phyloP scores from a whole-genome alignment of 805 yeast species.

The Lipomyces sp. region DNA sequence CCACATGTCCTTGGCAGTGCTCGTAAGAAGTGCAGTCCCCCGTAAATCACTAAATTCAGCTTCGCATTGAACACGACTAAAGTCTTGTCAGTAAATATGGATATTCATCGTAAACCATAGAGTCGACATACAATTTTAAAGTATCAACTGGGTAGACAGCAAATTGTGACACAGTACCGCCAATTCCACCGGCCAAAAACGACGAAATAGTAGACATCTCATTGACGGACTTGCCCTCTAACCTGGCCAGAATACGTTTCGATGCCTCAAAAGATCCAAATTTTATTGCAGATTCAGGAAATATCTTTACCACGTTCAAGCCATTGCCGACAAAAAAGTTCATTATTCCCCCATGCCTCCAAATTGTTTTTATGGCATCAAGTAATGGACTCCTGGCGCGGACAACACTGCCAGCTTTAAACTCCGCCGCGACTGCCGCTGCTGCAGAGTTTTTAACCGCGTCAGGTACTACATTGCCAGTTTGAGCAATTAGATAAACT shows the following conservation, averaged over 20 bases:
- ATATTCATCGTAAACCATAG: background rate
- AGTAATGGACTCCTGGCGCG: conserved; percentile 64
- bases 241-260: conserved; percentile 67
- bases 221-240: conserved; percentile 38
- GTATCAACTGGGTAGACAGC: conserved; percentile 96
- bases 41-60: conserved; percentile 64
- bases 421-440: conserved; percentile 37
- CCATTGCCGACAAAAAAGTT: conserved; percentile 79
- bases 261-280: conserved; percentile 93
- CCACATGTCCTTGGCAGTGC: conserved; percentile 79
- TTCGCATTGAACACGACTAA: conserved; percentile 82
- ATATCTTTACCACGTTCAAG: conserved; percentile 85
- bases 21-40: conserved; percentile 64
- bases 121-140: conserved; percentile 61
- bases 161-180: conserved; percentile 92
- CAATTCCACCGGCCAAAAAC: conserved; percentile 92
- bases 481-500: conserved; percentile 89
- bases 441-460: conserved; percentile 45
- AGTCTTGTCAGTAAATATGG: background rate
- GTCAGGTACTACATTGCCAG: conserved; percentile 45
- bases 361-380: conserved; percentile 79
- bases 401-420: conserved; percentile 40
- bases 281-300: conserved; percentile 97
- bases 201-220: conserved; percentile 73
- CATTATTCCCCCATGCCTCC: conserved; percentile 84